Conservation (phyloP, 345 rosid genomes). For the thale cress (Arabidopsis thaliana) region TAIR10.1 NC_003070.9:26894501-26895000, state of each 20-base stretch:
- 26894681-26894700: slow-evolving; percentile 24
- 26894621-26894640: slow-evolving; percentile 19
- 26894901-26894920: slow-evolving; percentile 32
- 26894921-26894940: slow-evolving; percentile 36
- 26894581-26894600: slow-evolving; percentile 42
- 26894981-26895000: slow-evolving; percentile 10
- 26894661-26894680: slow-evolving; percentile 22
- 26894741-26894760: slow-evolving; percentile 43
- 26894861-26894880: slow-evolving; percentile 30
- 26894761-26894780: slow-evolving; percentile 22
- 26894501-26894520: slow-evolving; percentile 24
- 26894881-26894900: slow-evolving; percentile 5
- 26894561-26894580: slow-evolving; percentile 16
- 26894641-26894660: slow-evolving; percentile 6
- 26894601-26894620: slow-evolving; percentile 30
- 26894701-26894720: slow-evolving; percentile 29
- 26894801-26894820: background rate
- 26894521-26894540: slow-evolving; percentile 37
- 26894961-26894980: background rate
- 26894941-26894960: slow-evolving; percentile 18
- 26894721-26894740: slow-evolving; percentile 36
- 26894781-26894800: slow-evolving; percentile 29
- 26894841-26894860: slow-evolving; percentile 17
- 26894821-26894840: background rate
- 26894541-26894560: slow-evolving; percentile 12